Percentiles rank a stretch among this genome's conserved stretches.
These are phyloP conservation scores for Geotrichum europaeum DNA, from an alignment of 1,139 yeast genomes.

Conservation along the genomic window DNA sequence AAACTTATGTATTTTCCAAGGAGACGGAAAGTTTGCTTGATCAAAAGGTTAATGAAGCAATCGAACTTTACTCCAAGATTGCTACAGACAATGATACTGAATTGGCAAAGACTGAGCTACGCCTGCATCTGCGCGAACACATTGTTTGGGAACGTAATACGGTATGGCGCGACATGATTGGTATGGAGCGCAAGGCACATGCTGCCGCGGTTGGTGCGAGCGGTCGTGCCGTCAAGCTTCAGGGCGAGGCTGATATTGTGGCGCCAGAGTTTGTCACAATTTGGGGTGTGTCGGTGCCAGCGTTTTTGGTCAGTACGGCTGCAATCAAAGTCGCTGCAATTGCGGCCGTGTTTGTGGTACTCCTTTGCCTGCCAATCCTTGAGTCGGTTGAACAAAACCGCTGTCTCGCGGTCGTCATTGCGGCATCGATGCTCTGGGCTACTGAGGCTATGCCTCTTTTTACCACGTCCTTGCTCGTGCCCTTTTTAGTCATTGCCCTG, in stretches of 20 bases:
- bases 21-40: slow-evolving; percentile 45
- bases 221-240: slow-evolving; percentile 16
- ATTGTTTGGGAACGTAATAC: slow-evolving; percentile 96
- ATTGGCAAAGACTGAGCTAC: slow-evolving; percentile 58
- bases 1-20: slow-evolving; percentile 43
- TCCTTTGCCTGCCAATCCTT: slow-evolving; percentile 47
- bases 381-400: slow-evolving; percentile 60
- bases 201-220: slow-evolving; percentile 40
- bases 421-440: slow-evolving; percentile 86
- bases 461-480: slow-evolving; percentile 76
- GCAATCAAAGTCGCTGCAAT: slow-evolving; percentile 35
- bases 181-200: slow-evolving; percentile 68
- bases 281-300: slow-evolving; percentile 22
- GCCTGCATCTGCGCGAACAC: slow-evolving; percentile 78
- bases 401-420: slow-evolving; percentile 75
- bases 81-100: slow-evolving; percentile 43
- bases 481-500: slow-evolving; percentile 68
- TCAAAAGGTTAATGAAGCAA: slow-evolving; percentile 44
- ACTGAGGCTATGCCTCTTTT: slow-evolving; percentile 87
- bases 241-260: slow-evolving; percentile 16
- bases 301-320: slow-evolving; percentile 21
- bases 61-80: slow-evolving; percentile 44
- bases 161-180: slow-evolving; percentile 95
- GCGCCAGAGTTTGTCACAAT: slow-evolving; percentile 18
- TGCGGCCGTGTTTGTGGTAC: slow-evolving; percentile 43